These are phyloP conservation scores for Colletotrichum camelliae DNA, from an alignment of 2,329 filamentous ascomycete genomes.

Conservation along the genomic window DNA sequence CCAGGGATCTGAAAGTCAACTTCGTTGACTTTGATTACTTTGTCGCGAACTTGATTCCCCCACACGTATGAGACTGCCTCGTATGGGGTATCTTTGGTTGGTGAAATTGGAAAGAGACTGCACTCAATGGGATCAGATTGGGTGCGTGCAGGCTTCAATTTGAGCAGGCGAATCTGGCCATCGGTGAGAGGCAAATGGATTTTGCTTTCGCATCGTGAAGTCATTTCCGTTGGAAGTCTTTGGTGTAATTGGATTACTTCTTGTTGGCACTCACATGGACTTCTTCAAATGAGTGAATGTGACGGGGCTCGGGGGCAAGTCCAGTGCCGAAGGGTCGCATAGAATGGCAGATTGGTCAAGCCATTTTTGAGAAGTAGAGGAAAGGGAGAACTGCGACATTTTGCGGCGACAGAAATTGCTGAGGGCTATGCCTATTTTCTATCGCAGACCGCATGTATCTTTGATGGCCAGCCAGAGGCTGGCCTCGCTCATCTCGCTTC, in stretches of 20 bases:
- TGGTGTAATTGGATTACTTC: not conserved
- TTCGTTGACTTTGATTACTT: not conserved
- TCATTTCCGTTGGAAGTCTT: rapidly evolving
- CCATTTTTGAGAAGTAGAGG: too few species aligned
- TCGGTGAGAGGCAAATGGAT: not conserved
- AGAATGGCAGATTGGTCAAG: too few species aligned
- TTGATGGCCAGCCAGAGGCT: too few species aligned
- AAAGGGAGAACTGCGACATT: too few species aligned
- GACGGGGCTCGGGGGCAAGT: too few species aligned
- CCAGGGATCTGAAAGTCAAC: not conserved
- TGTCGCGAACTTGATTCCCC: not conserved
- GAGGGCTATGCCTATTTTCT: too few species aligned
- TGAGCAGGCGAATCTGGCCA: not conserved
- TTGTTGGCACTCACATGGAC: too few species aligned
- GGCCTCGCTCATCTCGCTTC: too few species aligned
- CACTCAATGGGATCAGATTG: not conserved
- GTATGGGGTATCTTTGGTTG: not conserved
- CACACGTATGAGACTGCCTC: slow-evolving; percentile 16
- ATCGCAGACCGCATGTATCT: too few species aligned
- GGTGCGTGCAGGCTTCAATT: not conserved
- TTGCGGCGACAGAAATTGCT: too few species aligned
- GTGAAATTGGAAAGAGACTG: not conserved
- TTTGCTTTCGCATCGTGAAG: not conserved
- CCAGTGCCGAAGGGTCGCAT: too few species aligned
- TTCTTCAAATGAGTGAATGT: not conserved